Conservation (phyloP, 331 rosid genomes). For the Pyrus hybrid region DNA sequence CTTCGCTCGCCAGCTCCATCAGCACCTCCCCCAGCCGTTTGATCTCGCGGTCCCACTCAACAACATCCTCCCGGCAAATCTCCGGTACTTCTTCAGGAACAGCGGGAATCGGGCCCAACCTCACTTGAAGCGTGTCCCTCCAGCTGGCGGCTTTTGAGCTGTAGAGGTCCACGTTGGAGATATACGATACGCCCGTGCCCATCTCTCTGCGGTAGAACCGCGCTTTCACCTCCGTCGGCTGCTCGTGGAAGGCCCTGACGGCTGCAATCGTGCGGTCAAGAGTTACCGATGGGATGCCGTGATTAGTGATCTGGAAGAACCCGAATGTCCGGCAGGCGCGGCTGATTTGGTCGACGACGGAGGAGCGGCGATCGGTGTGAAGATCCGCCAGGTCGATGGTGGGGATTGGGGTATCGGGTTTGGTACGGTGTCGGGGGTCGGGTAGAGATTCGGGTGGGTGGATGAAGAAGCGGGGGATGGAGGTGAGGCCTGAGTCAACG, state of each 20-base stretch:
- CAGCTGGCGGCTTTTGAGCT: constrained; percentile 72
- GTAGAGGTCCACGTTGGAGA: constrained; percentile 60
- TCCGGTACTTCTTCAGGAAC: constrained; percentile 38
- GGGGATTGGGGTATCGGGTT: constrained; percentile 21
- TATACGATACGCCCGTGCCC: constrained; percentile 38
- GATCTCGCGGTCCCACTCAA: constrained; percentile 47
- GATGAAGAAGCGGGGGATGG: constrained; percentile 56
- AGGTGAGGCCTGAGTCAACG: constrained; percentile 47
- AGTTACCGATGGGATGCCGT: constrained; percentile 34
- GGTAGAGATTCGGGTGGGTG: constrained; percentile 52
- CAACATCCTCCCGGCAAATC: constrained; percentile 32
- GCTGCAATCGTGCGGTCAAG: constrained; percentile 26
- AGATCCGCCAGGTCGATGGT: constrained; percentile 44
- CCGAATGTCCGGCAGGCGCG: constrained; percentile 46
- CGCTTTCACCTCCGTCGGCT: constrained; percentile 35
- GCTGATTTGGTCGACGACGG: constrained; percentile 27
- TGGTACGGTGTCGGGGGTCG: background rate
- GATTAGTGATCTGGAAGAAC: constrained; percentile 65
- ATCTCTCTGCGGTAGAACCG: constrained; percentile 31
- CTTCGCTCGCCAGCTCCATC: constrained; percentile 49
- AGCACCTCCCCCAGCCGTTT: constrained; percentile 36
- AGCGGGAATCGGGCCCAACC: constrained; percentile 18
- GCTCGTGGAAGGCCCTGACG: constrained; percentile 64
- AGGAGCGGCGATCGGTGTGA: constrained; percentile 14
- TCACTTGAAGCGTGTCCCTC: constrained; percentile 59